Conservation (phyloP, 768 basidiomycete species). For the Auricularia cornea region DNA sequence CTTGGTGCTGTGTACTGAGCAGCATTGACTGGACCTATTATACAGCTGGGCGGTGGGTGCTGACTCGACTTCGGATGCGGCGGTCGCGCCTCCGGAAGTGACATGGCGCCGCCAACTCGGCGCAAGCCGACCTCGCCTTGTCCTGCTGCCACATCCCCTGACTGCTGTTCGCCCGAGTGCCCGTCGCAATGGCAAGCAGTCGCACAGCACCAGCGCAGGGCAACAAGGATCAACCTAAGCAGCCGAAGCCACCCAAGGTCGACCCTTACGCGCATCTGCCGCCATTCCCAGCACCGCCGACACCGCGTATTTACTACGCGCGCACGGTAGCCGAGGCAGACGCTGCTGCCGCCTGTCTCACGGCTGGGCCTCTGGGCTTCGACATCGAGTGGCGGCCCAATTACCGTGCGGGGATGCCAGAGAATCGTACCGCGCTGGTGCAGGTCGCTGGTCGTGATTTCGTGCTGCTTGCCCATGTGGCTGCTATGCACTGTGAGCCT, state of each 20-base stretch:
- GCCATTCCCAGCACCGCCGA: background rate
- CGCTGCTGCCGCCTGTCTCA: background rate
- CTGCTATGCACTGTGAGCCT: slow-evolving; percentile 41
- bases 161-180: no score
- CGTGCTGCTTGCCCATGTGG: slow-evolving; percentile 59
- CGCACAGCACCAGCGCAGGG: no score
- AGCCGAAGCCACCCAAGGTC: background rate
- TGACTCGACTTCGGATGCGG: no score
- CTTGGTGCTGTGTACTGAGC: no score
- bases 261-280: background rate
- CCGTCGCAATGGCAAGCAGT: no score
- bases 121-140: no score
- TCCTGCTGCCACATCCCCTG: no score
- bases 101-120: no score
- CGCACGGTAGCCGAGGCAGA: slow-evolving; percentile 9
- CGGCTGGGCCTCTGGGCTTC: slow-evolving; percentile 40
- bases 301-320: slow-evolving; percentile 7
- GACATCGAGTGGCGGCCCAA: slow-evolving; percentile 77
- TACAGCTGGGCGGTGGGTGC: no score
- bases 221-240: background rate
- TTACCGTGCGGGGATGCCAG: slow-evolving; percentile 39
- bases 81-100: no score
- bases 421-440: slow-evolving; percentile 66
- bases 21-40: no score
- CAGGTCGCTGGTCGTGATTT: slow-evolving; percentile 53